A percentile compares a stretch with the other conserved stretches of the same genome.
Conservation (phyloP, 2,329 filamentous ascomycete species). For the Shiraia bambusicola region DNA sequence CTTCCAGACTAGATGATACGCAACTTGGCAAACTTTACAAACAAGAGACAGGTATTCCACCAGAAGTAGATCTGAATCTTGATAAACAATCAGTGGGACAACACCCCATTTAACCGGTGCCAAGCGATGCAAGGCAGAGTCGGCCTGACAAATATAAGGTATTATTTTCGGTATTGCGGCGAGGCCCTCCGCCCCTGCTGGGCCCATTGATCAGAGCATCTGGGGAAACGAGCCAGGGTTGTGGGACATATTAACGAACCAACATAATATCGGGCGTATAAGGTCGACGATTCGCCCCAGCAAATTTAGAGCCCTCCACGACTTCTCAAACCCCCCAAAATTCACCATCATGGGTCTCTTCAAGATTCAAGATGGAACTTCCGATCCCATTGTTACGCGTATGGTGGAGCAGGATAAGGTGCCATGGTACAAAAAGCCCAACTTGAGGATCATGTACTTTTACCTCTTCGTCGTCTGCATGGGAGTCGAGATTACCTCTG, state of each 20-base stretch:
- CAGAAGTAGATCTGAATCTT: constrained; percentile 9
- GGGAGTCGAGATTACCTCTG: constrained; percentile 44
- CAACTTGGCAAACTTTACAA: too few species aligned
- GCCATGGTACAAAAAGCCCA: constrained; percentile 47
- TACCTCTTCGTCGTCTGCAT: constrained; percentile 41
- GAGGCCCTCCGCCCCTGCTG: constrained; percentile 23
- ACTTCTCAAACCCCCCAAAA: constrained; percentile 10
- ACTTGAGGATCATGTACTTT: constrained; percentile 44
- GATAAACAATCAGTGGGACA: constrained; percentile 15
- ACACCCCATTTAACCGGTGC: constrained; percentile 28
- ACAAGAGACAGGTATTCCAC: too few species aligned
- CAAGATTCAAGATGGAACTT: constrained; percentile 25
- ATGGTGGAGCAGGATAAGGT: constrained; percentile 47
- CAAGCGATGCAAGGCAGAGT: constrained; percentile 14
- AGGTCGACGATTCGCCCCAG: constrained; percentile 17
- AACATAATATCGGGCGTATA: constrained; percentile 19
- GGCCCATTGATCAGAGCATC: constrained; percentile 15
- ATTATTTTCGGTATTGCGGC: constrained; percentile 31
- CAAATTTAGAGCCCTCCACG: constrained; percentile 9
- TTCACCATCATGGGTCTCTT: constrained; percentile 30
- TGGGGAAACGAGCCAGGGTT: constrained; percentile 30
- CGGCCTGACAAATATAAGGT: constrained; percentile 24
- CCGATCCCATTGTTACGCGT: constrained; percentile 48
- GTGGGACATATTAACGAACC: constrained; percentile 1
- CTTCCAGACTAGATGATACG: too few species aligned